These are phyloP conservation scores for Suillus alpinus DNA, from an alignment of 768 basidiomycete genomes.

Conservation along the genomic window DNA sequence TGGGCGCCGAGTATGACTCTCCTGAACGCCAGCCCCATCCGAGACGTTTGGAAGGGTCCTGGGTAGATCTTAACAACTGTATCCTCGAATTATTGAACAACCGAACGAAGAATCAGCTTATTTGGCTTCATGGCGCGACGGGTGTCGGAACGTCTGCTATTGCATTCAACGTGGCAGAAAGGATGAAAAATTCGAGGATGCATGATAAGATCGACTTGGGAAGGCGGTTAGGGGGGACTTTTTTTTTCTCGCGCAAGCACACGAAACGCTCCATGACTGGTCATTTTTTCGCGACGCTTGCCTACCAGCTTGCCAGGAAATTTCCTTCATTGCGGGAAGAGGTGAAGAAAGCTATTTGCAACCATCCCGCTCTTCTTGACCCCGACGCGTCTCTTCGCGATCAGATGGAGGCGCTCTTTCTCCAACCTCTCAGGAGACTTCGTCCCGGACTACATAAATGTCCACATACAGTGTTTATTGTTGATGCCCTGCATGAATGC, in stretches of 20 bases:
- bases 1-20: not conserved
- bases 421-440: not conserved
- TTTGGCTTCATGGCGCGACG: not conserved
- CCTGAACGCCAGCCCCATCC: not conserved
- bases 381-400: not conserved
- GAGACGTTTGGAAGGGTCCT: not conserved
- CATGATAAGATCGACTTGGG: too few species aligned
- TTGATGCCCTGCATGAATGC: not conserved
- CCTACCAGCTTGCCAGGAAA: not conserved
- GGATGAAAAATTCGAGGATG: too few species aligned
- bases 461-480: not conserved
- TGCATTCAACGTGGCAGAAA: not conserved
- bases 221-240: not conserved
- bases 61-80: not conserved
- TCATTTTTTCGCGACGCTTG: not conserved
- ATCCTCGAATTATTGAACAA: not conserved
- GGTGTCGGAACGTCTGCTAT: not conserved
- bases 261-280: not conserved
- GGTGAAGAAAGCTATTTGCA: too few species aligned
- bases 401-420: not conserved
- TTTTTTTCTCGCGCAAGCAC: not conserved
- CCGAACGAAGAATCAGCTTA: not conserved
- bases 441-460: too few species aligned
- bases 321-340: not conserved
- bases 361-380: not conserved